These are phyloP conservation scores for Chytridium lagenaria DNA, from an alignment of 371 early-diverging fungal species.

Conservation along the genomic window DNA sequence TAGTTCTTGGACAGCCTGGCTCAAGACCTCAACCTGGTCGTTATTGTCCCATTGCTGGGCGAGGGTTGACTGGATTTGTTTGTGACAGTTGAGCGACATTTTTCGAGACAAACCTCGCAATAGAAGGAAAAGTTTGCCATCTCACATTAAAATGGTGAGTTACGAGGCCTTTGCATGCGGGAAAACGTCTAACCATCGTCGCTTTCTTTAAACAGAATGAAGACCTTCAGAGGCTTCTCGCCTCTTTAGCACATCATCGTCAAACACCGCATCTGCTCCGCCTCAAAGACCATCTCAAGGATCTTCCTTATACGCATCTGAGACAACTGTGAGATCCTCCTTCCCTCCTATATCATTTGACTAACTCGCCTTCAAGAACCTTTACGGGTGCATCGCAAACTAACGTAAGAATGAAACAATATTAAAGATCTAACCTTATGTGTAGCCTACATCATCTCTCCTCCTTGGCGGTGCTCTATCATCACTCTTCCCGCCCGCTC, in stretches of 20 bases:
- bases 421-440: no score
- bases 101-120: background rate
- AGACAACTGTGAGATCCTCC: background rate
- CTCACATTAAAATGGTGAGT: no score
- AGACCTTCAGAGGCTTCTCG: slow-evolving; percentile 3
- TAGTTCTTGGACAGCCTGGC: background rate
- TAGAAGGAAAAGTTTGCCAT: no score
- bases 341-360: background rate
- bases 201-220: no score
- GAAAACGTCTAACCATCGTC: no score
- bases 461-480: no score
- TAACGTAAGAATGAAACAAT: no score
- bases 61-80: background rate
- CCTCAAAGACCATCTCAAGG: background rate
- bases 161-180: no score
- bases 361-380: no score
- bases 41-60: background rate
- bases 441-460: no score
- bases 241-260: slow-evolving; percentile 1
- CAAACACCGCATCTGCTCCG: background rate
- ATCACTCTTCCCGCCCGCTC: background rate
- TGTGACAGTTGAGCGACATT: background rate
- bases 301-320: background rate
- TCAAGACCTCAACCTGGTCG: background rate
- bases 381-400: no score